These are phyloP conservation scores for Vigna radiata DNA, from an alignment of 306 rosid genomes.

Conservation along the genomic window DNA sequence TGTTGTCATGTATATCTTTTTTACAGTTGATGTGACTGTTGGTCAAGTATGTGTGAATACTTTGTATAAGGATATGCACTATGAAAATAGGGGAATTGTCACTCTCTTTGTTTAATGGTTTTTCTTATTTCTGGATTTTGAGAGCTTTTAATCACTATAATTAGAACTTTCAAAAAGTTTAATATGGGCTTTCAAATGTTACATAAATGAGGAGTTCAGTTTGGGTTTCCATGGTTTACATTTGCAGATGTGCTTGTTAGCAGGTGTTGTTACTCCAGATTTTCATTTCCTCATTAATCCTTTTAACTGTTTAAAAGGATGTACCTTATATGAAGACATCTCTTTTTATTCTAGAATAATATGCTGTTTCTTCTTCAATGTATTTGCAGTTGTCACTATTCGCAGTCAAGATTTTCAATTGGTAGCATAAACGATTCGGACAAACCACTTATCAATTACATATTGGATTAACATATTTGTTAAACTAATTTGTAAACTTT, in stretches of 20 bases:
- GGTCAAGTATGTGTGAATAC: conserved; percentile 44
- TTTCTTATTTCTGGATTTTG: conserved; percentile 52
- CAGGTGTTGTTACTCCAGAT: too few relatives aligned
- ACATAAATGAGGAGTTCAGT: conserved; percentile 46
- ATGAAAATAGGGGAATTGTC: conserved; percentile 41
- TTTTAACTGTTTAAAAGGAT: conserved; percentile 33
- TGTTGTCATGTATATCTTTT: not conserved
- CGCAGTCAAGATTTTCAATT: too few relatives aligned
- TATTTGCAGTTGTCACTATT: conserved; percentile 3
- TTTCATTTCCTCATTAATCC: conserved; percentile 22
- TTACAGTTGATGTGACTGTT: conserved; percentile 54
- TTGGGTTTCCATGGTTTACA: conserved; percentile 51
- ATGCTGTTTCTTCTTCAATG: not conserved
- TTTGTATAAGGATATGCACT: conserved; percentile 38
- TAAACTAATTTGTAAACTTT: too few relatives aligned
- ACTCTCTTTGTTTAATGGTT: conserved; percentile 50
- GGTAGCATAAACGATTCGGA: too few relatives aligned
- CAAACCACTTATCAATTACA: too few relatives aligned
- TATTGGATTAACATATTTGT: too few relatives aligned
- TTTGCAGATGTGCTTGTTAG: conserved; percentile 51
- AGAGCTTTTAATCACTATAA: conserved; percentile 51
- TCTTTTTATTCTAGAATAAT: not conserved
- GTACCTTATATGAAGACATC: conserved; percentile 27
- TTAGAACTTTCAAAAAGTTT: conserved; percentile 49
- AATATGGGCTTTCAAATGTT: conserved; percentile 55